Evolutionary conservation across 2,329 filamentous ascomycete species (phyloP).

Genomic region (Xylariomycetidae sp.): DNA sequence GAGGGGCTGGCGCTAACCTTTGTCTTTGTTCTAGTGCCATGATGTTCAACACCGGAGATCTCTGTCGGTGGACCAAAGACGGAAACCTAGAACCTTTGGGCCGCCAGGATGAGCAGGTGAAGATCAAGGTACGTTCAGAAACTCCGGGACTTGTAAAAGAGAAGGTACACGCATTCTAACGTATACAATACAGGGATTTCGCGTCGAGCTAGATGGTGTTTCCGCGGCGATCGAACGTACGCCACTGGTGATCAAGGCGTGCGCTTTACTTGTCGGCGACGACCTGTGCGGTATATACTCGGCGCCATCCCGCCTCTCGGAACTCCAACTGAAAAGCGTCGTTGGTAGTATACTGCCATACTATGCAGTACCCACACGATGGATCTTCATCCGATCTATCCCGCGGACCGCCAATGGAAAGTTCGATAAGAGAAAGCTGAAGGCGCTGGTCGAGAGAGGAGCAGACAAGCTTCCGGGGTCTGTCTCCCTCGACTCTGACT

Average conservation of each 20-base stretch:
- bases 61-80: conserved; percentile 49
- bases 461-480: conserved; percentile 26
- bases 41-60: conserved; percentile 59
- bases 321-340: conserved; percentile 34
- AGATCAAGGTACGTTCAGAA: conserved; percentile 44
- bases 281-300: conserved; percentile 49
- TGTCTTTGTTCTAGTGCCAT: conserved; percentile 26
- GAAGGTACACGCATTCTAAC: conserved; percentile 5
- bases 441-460: conserved; percentile 19
- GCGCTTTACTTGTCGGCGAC: conserved; percentile 41
- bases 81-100: conserved; percentile 52
- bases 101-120: conserved; percentile 57
- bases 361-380: conserved; percentile 47
- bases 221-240: conserved; percentile 43
- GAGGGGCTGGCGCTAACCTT: too few species aligned
- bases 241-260: conserved; percentile 41
- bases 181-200: conserved; percentile 41
- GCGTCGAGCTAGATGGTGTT: conserved; percentile 56
- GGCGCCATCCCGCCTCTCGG: conserved; percentile 25
- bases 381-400: conserved; percentile 38
- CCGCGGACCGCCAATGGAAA: conserved; percentile 53
- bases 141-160: not conserved
- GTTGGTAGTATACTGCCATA: conserved; percentile 44
- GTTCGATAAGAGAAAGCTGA: conserved; percentile 46
- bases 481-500: conserved; percentile 16